These are phyloP conservation scores for Phoma herbarum DNA, from an alignment of 2,329 filamentous ascomycete species.

Conservation along the genomic window DNA sequence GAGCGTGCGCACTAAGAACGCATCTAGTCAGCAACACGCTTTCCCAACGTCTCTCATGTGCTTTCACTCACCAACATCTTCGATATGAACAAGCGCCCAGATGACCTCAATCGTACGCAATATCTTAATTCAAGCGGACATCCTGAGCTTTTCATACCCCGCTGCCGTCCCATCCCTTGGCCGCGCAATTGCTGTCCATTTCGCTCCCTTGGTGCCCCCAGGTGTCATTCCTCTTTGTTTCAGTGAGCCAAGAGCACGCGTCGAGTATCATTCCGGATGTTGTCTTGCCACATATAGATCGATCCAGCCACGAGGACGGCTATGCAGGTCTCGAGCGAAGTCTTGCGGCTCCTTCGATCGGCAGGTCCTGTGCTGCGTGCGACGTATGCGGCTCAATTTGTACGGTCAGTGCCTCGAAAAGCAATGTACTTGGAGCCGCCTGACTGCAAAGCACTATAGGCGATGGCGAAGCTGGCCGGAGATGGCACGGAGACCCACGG, in stretches of 20 bases:
- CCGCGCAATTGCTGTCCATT: constrained; percentile 6
- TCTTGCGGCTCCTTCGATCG: constrained; percentile 12
- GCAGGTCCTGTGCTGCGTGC: constrained; percentile 9
- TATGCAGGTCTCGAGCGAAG: constrained; percentile 17
- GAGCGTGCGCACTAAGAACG: constrained; percentile 16
- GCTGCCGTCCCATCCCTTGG: constrained; percentile 21
- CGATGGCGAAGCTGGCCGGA: background rate
- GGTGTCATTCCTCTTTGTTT: constrained; percentile 26
- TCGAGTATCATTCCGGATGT: constrained; percentile 23
- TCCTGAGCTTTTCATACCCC: constrained; percentile 17
- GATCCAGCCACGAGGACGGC: constrained; percentile 19
- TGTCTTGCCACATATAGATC: constrained; percentile 20
- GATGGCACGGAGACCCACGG: background rate
- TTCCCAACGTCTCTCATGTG: background rate
- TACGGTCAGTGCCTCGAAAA: constrained; percentile 1
- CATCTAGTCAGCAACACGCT: constrained; percentile 10
- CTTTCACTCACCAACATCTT: constrained; percentile 24
- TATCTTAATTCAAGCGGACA: constrained; percentile 6
- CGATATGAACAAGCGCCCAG: constrained; percentile 8
- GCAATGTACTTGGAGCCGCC: background rate
- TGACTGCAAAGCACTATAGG: constrained; percentile 3
- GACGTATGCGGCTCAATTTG: constrained; percentile 21
- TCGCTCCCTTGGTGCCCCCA: constrained; percentile 23
- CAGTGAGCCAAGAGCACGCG: constrained; percentile 15
- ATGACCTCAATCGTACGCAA: constrained; percentile 10